Conservation (phyloP, 176 grass and related monocot genomes). For the Eleusine indica region DNA sequence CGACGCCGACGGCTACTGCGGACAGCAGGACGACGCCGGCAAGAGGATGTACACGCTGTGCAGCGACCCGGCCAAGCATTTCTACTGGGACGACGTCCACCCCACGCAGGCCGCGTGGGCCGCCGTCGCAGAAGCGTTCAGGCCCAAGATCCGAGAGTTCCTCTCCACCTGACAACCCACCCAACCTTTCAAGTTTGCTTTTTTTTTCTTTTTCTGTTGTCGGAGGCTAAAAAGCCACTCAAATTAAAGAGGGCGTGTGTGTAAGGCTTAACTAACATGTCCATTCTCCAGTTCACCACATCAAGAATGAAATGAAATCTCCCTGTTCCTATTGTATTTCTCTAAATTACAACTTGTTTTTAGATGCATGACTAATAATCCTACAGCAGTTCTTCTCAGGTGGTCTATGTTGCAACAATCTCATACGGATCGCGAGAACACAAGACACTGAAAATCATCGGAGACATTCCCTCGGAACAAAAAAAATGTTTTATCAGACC, state of each 20-base stretch:
- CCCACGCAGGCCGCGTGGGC: constrained; percentile 87
- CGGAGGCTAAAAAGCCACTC: neutral
- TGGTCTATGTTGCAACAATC: neutral
- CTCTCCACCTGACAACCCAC: constrained; percentile 21
- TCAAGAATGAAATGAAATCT: neutral
- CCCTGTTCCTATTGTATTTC: neutral
- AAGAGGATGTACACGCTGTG: constrained; percentile 57
- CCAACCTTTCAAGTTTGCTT: neutral
- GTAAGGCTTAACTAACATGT: constrained; percentile 7
- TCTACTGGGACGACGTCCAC: constrained; percentile 90
- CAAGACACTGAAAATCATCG: neutral
- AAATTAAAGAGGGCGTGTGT: neutral
- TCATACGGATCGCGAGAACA: neutral
- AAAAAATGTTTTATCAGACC: constrained; percentile 24
- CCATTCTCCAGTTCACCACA: neutral
- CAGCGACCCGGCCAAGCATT: constrained; percentile 40
- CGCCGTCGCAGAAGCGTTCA: constrained; percentile 54
- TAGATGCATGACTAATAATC: neutral
- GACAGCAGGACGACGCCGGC: constrained; percentile 66
- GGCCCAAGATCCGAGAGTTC: constrained; percentile 41
- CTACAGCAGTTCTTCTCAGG: neutral
- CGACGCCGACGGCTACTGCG: constrained; percentile 53
- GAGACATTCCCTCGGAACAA: neutral
- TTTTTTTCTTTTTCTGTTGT: neutral
- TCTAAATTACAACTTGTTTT: neutral